These are phyloP conservation scores for Diaporthe eres DNA, from an alignment of 2,329 filamentous ascomycete genomes.

Conservation along the genomic window DNA sequence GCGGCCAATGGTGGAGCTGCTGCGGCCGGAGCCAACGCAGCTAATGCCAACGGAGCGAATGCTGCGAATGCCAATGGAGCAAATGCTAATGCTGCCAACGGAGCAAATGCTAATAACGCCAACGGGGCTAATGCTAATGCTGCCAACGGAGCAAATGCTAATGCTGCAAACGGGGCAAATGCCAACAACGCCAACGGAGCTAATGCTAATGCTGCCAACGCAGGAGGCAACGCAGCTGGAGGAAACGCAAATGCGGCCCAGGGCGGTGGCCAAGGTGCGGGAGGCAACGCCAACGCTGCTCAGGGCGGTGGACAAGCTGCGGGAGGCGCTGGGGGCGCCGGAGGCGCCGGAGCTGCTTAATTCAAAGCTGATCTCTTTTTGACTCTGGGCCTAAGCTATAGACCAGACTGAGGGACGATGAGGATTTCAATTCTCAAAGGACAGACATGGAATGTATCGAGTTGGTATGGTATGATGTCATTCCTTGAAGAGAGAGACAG, in stretches of 20 bases:
- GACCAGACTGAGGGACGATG: background rate
- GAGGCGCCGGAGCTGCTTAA: constrained; percentile 3
- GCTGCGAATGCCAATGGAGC: background rate
- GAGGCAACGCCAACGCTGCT: background rate
- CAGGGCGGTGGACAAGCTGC: background rate
- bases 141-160: background rate
- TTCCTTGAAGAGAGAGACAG: background rate
- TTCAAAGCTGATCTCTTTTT: background rate
- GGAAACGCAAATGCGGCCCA: constrained; percentile 1
- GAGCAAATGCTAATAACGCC: background rate
- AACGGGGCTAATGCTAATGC: background rate
- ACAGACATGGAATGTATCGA: background rate
- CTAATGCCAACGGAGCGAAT: background rate
- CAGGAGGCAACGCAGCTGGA: background rate
- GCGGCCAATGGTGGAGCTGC: constrained; percentile 14
- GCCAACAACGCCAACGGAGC: too few relatives aligned
- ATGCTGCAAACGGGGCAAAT: background rate
- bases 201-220: background rate
- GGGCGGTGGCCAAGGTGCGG: background rate
- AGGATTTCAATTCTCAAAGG: background rate
- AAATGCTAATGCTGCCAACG: background rate
- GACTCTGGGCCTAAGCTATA: background rate
- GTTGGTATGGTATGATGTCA: background rate
- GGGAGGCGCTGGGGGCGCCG: background rate
- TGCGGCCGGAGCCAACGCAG: constrained; percentile 15